Conservation (phyloP, 352 stramenopile species). For the Phytopythium helicoides region DNA sequence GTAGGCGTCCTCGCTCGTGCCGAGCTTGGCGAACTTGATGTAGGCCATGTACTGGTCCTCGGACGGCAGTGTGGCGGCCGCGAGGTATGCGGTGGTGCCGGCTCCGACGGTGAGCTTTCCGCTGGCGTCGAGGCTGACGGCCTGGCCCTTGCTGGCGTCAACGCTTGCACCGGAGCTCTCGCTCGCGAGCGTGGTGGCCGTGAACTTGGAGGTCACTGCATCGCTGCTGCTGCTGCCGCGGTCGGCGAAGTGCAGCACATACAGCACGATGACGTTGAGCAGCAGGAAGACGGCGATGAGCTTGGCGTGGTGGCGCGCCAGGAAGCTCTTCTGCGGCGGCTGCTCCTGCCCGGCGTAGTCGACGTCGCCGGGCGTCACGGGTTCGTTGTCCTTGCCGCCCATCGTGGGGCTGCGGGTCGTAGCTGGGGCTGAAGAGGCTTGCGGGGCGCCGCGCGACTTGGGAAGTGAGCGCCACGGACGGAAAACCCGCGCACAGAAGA, state of each 20-base stretch:
- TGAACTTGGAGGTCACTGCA: slow-evolving; percentile 38
- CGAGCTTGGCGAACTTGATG: slow-evolving; percentile 59
- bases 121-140: slow-evolving; percentile 54
- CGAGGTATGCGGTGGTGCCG: slow-evolving; percentile 70
- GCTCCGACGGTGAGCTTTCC: slow-evolving; percentile 54
- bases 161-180: slow-evolving; percentile 14
- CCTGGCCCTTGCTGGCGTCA: slow-evolving; percentile 43
- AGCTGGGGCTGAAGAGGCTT: slow-evolving; percentile 4
- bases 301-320: slow-evolving; percentile 31
- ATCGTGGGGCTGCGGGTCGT: slow-evolving; percentile 10
- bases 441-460: slow-evolving; percentile 6
- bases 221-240: slow-evolving; percentile 27
- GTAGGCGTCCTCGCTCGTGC: slow-evolving; percentile 38
- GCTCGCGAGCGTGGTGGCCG: slow-evolving; percentile 24
- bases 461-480: slow-evolving; percentile 8
- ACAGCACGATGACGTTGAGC: slow-evolving; percentile 82
- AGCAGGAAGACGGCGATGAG: slow-evolving; percentile 53
- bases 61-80: slow-evolving; percentile 37
- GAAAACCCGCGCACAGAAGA: not conserved
- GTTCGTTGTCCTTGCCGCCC: slow-evolving; percentile 37
- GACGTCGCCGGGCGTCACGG: slow-evolving; percentile 45
- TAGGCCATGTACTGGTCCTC: slow-evolving; percentile 46
- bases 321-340: slow-evolving; percentile 16
- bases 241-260: slow-evolving; percentile 80
- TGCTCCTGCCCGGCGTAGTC: slow-evolving; percentile 27